These are phyloP conservation scores for Eimeria brunetti DNA, from an alignment of 169 alveolate species.

Conservation along the genomic window DNA sequence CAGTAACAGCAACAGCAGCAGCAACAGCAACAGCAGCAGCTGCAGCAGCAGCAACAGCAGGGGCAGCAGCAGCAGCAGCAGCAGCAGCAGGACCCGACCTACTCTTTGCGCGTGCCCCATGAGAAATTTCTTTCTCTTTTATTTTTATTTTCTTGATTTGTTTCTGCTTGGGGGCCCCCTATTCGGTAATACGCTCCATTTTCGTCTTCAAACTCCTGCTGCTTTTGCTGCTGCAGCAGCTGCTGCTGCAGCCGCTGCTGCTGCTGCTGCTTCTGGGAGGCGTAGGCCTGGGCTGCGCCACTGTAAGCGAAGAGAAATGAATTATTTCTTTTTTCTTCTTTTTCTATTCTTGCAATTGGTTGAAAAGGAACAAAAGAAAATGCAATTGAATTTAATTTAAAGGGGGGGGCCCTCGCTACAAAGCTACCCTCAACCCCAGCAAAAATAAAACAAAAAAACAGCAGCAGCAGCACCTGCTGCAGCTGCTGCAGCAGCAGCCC, in stretches of 20 bases:
- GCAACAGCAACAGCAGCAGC: background rate
- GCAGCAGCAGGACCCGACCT: background rate
- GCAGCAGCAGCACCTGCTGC: too few relatives aligned
- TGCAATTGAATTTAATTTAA: too few relatives aligned
- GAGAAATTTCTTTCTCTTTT: background rate
- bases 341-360: too few relatives aligned
- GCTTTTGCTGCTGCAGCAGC: conserved; percentile 12
- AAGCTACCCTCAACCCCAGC: too few relatives aligned
- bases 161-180: background rate
- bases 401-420: too few relatives aligned
- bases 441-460: too few relatives aligned
- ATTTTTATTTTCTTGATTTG: background rate
- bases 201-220: background rate
- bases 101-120: conserved; percentile 59
- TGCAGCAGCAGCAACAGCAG: background rate
- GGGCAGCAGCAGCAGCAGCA: background rate
- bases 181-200: background rate
- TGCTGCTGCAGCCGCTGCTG: conserved; percentile 34
- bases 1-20: background rate
- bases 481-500: too few relatives aligned
- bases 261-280: too few relatives aligned
- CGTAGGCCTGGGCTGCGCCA: background rate
- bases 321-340: background rate
- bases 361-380: too few relatives aligned
- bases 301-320: background rate